Base-by-base conservation (phyloP, 345 rosid genomes). In the Lepidium didymum region DNA sequence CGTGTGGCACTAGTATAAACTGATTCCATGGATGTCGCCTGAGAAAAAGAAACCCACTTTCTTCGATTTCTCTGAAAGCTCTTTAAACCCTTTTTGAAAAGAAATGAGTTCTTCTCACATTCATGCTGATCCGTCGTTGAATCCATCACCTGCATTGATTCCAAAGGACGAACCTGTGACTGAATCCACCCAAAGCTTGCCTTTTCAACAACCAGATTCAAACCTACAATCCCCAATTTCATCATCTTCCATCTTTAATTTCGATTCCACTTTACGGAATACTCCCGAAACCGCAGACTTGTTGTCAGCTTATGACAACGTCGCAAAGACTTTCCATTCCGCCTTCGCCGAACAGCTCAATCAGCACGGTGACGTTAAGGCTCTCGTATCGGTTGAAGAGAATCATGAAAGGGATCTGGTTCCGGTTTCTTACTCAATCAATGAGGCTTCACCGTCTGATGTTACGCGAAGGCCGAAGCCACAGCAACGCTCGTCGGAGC, bases 401-500 rank as follows among this genome's bases (percentile, higher is more conserved):
- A 73, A 75, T 12, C 51, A 6, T 0, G 0, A 29, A 29, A 29
- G n/a, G 33, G 8, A 50, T 10, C 56, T 2, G 33, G 75, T 59
- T 11, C 36, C 10, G 34, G 42, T 60, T 67, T 15, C 12, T 56
- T 41, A 50, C 42, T 45, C 43, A 21, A 6, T 0, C 31, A 41
- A 7, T 1, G 67, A 21, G 37, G 49, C 41, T 61, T 52, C 72
- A 23, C 41, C 67, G 10, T 36, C 74, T 7, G 74, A 73, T 8
- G 72, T 67, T 10, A 68, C 64, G 5, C 55, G 80, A 5, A 69
- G 59, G 37, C 85, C 68, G 8, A 77, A 54, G 10, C 60, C 45
- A 1, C 66, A 51, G 13, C 68, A 60, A 11, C 81, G 92, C 16
- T 88, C 96, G 2, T 66, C 83, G 6, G 92, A 90, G 86, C 87